phyloP scores from a whole-genome alignment of 1,139 yeast species.

The Magnusiomyces suaveolens region DNA sequence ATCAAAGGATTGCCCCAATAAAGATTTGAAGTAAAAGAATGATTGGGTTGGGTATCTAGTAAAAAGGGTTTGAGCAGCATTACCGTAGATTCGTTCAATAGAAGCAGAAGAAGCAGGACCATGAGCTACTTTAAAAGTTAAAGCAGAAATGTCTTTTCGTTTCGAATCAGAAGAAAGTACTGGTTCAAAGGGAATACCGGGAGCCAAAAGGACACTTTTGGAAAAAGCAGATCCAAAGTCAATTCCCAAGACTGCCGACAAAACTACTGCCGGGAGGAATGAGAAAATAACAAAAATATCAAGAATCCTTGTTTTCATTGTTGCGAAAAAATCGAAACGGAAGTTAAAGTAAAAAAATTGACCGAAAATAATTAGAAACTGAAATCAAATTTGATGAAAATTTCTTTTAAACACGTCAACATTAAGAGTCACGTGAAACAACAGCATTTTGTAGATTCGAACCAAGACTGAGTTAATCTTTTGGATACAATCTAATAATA shows the following conservation, averaged over 20 bases:
- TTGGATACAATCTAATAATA: no score
- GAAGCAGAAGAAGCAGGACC: constrained; percentile 18
- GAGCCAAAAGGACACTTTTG: constrained; percentile 84
- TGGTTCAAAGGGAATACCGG: constrained; percentile 79
- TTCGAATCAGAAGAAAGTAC: constrained; percentile 85
- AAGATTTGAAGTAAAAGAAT: constrained; percentile 54
- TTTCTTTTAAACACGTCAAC: background rate
- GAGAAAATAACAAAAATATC: background rate
- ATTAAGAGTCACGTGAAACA: background rate
- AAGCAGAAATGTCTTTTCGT: constrained; percentile 75
- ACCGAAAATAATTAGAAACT: background rate
- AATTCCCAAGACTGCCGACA: constrained; percentile 49
- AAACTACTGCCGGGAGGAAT: background rate
- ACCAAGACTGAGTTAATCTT: no score
- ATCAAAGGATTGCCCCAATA: constrained; percentile 56
- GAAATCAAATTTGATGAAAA: background rate
- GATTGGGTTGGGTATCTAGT: constrained; percentile 69
- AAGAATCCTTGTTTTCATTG: background rate
- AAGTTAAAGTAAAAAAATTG: background rate
- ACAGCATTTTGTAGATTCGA: no score
- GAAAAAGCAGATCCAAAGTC: constrained; percentile 87
- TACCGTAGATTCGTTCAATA: constrained; percentile 69
- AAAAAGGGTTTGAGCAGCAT: constrained; percentile 59
- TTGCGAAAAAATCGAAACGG: background rate
- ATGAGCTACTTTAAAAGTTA: constrained; percentile 47